These are phyloP conservation scores for Boletus tylopilopsis DNA, from an alignment of 768 basidiomycete species.

Conservation along the genomic window DNA sequence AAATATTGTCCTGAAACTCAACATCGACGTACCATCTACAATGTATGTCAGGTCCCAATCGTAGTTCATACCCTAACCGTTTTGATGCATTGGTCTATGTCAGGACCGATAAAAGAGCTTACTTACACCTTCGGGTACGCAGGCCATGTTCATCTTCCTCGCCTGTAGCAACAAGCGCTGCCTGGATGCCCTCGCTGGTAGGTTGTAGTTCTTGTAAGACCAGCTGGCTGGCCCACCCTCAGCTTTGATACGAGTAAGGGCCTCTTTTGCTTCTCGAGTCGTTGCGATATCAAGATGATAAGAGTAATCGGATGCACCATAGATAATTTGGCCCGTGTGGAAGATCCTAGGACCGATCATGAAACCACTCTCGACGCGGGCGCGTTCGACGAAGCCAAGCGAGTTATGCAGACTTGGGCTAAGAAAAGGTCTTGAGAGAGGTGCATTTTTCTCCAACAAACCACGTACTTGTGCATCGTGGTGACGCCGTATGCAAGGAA, in stretches of 20 bases:
- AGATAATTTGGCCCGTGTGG: constrained; percentile 62
- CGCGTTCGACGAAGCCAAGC: constrained; percentile 61
- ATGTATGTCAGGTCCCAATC: constrained; percentile 82
- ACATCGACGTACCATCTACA: constrained; percentile 55
- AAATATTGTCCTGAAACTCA: neutral
- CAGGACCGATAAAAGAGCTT: neutral
- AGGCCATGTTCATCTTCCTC: constrained; percentile 60
- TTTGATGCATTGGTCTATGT: neutral
- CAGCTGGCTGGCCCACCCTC: constrained; percentile 69
- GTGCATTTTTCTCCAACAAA: neutral
- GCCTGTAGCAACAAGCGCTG: constrained; percentile 63
- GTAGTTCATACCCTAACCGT: constrained; percentile 59
- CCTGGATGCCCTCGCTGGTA: constrained; percentile 65
- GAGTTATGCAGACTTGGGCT: constrained; percentile 67
- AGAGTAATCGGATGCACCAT: constrained; percentile 44
- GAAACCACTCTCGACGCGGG: constrained; percentile 63
- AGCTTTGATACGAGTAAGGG: constrained; percentile 62
- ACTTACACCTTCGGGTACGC: constrained; percentile 65
- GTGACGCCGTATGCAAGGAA: constrained; percentile 78
- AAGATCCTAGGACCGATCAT: constrained; percentile 71
- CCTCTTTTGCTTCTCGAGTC: constrained; percentile 59
- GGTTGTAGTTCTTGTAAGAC: constrained; percentile 77
- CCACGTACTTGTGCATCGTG: constrained; percentile 66
- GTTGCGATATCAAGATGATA: constrained; percentile 63
- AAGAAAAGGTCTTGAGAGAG: neutral